These are phyloP conservation scores for Tremellales sp. DNA, from an alignment of 1,284 basidiomycete species.

Conservation along the genomic window DNA sequence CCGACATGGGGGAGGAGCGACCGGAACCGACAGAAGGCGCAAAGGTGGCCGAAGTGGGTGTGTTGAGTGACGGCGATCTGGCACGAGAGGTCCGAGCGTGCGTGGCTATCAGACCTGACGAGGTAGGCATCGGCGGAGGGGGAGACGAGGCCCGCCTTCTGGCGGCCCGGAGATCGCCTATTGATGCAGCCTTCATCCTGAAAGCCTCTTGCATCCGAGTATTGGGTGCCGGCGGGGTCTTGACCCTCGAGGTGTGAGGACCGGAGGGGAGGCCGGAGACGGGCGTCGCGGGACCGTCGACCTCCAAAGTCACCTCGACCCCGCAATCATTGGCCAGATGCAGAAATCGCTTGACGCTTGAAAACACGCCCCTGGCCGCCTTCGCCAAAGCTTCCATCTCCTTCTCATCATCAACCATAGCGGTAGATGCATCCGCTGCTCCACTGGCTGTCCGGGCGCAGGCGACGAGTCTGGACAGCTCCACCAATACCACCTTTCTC, in stretches of 20 bases:
- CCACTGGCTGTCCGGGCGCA: conserved; percentile 74
- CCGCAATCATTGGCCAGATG: conserved; percentile 74
- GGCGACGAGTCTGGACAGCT: conserved; percentile 76
- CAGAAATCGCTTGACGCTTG: conserved; percentile 50
- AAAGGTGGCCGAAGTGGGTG: conserved; percentile 26
- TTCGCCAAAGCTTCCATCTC: conserved; percentile 48
- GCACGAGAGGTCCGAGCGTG: conserved; percentile 17
- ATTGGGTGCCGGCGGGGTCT: conserved; percentile 11
- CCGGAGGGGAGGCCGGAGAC: not conserved
- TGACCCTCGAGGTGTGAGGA: not conserved
- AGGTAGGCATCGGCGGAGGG: conserved; percentile 29
- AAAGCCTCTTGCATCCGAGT: conserved; percentile 31
- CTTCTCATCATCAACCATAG: conserved; percentile 37
- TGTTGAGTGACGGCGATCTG: conserved; percentile 15
- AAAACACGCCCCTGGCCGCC: conserved; percentile 49
- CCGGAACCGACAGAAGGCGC: conserved; percentile 17
- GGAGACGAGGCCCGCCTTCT: conserved; percentile 40
- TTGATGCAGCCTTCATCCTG: conserved; percentile 52
- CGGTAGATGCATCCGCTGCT: conserved; percentile 12
- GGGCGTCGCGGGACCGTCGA: not conserved
- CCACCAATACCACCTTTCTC: conserved; percentile 75
- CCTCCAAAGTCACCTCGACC: conserved; percentile 51
- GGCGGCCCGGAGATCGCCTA: conserved; percentile 55
- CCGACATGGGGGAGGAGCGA: conserved; percentile 23
- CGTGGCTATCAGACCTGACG: conserved; percentile 13